A percentile compares a stretch with the other conserved stretches of the same genome.
These are phyloP conservation scores for Closterium sp. DNA, from an alignment of 139 green algal genomes.

Conservation along the genomic window DNA sequence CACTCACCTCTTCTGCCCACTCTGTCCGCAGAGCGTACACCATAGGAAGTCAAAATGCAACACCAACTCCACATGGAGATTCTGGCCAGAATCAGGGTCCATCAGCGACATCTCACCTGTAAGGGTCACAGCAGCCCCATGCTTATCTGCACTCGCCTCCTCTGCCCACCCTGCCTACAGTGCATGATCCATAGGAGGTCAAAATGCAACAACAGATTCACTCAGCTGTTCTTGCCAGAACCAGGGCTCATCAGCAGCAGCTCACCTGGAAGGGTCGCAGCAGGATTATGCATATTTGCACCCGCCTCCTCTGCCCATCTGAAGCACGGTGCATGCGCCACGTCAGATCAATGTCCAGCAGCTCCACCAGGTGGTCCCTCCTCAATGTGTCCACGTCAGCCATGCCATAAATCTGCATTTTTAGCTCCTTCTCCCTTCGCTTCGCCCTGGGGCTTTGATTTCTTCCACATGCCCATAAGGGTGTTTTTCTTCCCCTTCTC, in stretches of 20 bases:
- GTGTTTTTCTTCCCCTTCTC: neutral
- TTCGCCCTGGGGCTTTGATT: neutral
- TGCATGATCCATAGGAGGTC: no score
- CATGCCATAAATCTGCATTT: slow-evolving; percentile 69
- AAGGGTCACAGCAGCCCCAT: slow-evolving; percentile 88
- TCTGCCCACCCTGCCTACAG: no score
- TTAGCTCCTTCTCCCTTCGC: neutral
- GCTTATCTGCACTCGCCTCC: no score
- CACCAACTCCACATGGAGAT: no score
- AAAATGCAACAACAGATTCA: slow-evolving; percentile 52
- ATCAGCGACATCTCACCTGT: slow-evolving; percentile 84
- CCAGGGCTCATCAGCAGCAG: no score
- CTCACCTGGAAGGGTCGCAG: no score
- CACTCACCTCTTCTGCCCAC: no score
- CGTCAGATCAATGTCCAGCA: slow-evolving; percentile 91
- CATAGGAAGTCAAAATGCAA: no score
- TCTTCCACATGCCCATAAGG: neutral
- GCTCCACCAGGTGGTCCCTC: slow-evolving; percentile 47
- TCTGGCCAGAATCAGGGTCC: no score
- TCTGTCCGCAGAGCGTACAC: no score
- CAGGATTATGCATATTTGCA: slow-evolving; percentile 95
- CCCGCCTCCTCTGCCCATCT: slow-evolving; percentile 89
- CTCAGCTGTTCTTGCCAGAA: no score
- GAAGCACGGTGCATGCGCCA: slow-evolving; percentile 92
- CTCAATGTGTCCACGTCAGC: slow-evolving; percentile 37